These are phyloP conservation scores for Begonia fuchsioides DNA, from an alignment of 306 rosid genomes.

Conservation along the genomic window DNA sequence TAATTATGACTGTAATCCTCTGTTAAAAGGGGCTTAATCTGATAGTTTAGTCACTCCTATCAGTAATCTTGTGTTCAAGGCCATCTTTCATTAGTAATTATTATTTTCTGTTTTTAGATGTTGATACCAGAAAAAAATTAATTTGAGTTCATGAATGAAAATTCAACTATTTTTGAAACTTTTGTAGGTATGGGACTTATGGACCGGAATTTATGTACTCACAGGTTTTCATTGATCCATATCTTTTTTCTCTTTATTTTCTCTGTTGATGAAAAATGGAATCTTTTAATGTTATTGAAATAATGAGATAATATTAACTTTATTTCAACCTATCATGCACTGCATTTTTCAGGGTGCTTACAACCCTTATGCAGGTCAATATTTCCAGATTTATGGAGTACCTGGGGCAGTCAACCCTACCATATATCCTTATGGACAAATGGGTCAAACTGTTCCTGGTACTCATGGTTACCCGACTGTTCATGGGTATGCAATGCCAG, in stretches of 20 bases:
- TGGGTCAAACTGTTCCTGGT: slow-evolving; percentile 65
- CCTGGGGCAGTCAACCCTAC: slow-evolving; percentile 58
- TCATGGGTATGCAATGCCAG: slow-evolving; percentile 68
- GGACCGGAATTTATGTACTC: slow-evolving; percentile 75
- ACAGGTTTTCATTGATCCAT: slow-evolving; percentile 37
- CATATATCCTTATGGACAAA: slow-evolving; percentile 67
- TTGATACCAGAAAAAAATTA: no score
- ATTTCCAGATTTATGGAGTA: slow-evolving; percentile 74
- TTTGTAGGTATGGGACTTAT: slow-evolving; percentile 70
- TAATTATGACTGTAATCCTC: slow-evolving; percentile 12
- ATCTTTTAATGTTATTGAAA: no score
- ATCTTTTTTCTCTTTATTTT: slow-evolving; percentile 4
- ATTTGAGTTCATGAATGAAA: background rate
- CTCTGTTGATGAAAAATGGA: slow-evolving; percentile 3
- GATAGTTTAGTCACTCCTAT: no score
- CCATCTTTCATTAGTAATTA: no score
- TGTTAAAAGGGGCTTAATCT: no score
- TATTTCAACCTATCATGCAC: slow-evolving; percentile 8
- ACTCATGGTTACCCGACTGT: no score
- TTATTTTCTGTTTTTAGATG: no score
- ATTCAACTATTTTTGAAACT: background rate
- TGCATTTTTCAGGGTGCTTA: slow-evolving; percentile 37
- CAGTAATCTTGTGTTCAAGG: no score
- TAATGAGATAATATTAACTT: background rate
- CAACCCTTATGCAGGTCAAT: slow-evolving; percentile 64